phyloP scores from a whole-genome alignment of 257 asterid species.

The Salvia splendens region DNA sequence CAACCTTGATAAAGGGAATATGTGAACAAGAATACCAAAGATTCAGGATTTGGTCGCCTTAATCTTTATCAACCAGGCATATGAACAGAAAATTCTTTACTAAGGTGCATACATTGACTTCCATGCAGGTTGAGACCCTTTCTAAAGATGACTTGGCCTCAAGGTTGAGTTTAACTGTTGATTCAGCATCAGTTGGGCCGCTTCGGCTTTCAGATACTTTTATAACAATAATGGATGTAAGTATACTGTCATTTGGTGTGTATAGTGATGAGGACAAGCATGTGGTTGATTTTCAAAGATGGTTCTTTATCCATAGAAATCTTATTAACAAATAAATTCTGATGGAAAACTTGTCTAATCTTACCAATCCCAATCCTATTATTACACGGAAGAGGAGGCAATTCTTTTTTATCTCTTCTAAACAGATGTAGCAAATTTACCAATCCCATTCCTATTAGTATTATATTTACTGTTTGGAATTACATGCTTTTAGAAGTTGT shows the following conservation, averaged over 20 bases:
- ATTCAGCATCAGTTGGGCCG: slow-evolving; percentile 78
- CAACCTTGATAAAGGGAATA: slow-evolving; percentile 2
- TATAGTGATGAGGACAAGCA: slow-evolving; percentile 3
- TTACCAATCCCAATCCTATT: neutral
- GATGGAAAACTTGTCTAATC: neutral
- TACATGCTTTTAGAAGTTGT: neutral
- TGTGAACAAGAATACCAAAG: neutral
- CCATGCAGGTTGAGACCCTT: slow-evolving; percentile 81
- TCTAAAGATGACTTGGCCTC: slow-evolving; percentile 91
- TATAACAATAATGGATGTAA: slow-evolving; percentile 91
- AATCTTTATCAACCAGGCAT: neutral
- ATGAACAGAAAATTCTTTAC: slow-evolving; percentile 22
- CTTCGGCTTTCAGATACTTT: slow-evolving; percentile 82
- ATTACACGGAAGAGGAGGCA: slow-evolving; percentile 11
- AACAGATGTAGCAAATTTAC: neutral
- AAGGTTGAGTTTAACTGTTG: slow-evolving; percentile 80
- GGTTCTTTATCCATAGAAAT: slow-evolving; percentile 6
- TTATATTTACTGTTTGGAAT: too few relatives aligned
- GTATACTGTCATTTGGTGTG: slow-evolving; percentile 27
- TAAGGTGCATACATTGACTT: slow-evolving; percentile 25
- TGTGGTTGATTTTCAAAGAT: neutral
- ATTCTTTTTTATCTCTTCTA: neutral
- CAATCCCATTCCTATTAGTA: too few relatives aligned
- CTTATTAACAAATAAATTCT: neutral
- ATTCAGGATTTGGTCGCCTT: neutral